Conservation (phyloP, 805 yeast species). For the Suhomyces canberraensis region DNA sequence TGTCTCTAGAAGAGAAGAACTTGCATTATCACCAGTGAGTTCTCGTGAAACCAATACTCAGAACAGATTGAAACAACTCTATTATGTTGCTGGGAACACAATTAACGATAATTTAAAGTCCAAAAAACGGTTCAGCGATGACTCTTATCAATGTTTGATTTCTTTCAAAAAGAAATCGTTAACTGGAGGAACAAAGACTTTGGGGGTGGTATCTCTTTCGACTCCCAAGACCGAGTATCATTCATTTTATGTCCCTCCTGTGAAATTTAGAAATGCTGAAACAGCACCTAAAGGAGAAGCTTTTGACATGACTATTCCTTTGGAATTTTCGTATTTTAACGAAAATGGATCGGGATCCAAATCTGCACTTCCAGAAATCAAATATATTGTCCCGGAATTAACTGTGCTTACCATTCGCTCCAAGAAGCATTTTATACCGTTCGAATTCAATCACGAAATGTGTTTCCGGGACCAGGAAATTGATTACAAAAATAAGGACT, state of each 20-base stretch:
- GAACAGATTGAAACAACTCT: conserved; percentile 31
- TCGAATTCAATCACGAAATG: conserved; percentile 40
- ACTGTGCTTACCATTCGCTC: conserved; percentile 35
- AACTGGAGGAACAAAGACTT: conserved; percentile 27
- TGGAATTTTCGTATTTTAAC: conserved; percentile 27
- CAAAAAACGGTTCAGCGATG: conserved; percentile 16
- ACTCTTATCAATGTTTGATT: conserved; percentile 29
- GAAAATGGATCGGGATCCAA: conserved; percentile 11
- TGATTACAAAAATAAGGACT: conserved; percentile 21
- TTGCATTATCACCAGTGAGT: conserved; percentile 15
- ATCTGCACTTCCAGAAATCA: conserved; percentile 31
- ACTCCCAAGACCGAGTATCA: conserved; percentile 32
- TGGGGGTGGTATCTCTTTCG: conserved; percentile 32
- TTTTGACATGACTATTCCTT: conserved; percentile 26
- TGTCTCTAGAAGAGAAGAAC: conserved; percentile 6
- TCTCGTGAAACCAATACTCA: conserved; percentile 15
- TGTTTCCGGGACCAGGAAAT: conserved; percentile 34
- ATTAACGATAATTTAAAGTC: conserved; percentile 13
- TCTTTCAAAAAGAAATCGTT: conserved; percentile 33
- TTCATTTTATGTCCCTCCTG: conserved; percentile 33
- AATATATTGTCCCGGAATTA: conserved; percentile 31
- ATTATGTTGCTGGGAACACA: conserved; percentile 22
- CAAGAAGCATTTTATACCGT: conserved; percentile 34
- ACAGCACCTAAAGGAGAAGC: conserved; percentile 2
- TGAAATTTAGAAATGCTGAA: conserved; percentile 20